Conservation (phyloP, 257 asterid genomes). For the Solanum neorickii region DNA sequence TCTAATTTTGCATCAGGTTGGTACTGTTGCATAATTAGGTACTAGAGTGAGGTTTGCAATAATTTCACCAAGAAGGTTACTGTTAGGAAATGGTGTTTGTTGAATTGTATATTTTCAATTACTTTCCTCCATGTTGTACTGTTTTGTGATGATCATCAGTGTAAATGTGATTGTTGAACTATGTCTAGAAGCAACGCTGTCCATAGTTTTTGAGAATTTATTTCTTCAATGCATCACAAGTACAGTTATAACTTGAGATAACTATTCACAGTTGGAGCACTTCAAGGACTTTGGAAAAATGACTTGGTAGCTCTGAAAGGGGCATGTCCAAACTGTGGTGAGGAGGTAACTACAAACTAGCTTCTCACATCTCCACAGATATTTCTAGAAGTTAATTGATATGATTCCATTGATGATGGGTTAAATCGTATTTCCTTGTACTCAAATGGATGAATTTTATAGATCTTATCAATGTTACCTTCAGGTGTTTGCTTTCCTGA, state of each 20-base stretch:
- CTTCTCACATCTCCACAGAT: neutral
- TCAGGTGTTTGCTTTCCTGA: conserved; percentile 95
- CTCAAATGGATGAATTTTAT: neutral
- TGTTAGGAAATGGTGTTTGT: neutral
- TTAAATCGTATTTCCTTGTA: neutral
- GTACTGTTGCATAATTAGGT: neutral
- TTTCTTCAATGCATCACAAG: neutral
- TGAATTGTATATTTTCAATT: neutral
- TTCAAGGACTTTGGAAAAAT: conserved; percentile 79
- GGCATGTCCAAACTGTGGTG: conserved; percentile 89
- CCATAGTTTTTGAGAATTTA: neutral
- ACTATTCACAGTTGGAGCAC: conserved; percentile 62
- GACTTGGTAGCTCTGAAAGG: conserved; percentile 92
- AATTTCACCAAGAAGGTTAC: neutral
- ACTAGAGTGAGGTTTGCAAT: neutral
- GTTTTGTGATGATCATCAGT: neutral
- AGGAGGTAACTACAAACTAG: conserved; percentile 49
- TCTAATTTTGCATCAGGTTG: neutral
- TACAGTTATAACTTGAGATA: conserved; percentile 14
- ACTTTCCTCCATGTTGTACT: neutral
- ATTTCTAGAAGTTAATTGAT: neutral
- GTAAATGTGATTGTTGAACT: neutral
- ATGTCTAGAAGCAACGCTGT: neutral
- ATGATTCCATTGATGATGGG: neutral
- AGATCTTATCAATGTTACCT: neutral